Percentiles rank a stretch among this genome's conserved stretches.
phyloP scores from a whole-genome alignment of 2,329 filamentous ascomycete species.

The Shiraia sp. region DNA sequence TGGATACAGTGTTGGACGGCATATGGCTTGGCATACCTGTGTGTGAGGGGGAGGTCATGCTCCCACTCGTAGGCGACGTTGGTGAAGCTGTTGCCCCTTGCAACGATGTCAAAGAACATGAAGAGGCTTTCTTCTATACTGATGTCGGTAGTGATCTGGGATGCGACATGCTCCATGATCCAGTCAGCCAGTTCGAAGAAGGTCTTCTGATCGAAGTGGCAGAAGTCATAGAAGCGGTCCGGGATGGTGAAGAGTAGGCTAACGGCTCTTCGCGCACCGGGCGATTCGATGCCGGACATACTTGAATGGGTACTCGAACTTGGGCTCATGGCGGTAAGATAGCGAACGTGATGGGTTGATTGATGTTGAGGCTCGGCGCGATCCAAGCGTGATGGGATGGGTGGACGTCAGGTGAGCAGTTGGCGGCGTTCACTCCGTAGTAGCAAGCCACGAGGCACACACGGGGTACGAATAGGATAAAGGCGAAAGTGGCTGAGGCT shows the following conservation, averaged over 20 bases:
- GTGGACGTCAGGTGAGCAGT: slow-evolving; percentile 5
- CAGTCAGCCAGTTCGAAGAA: slow-evolving; percentile 45
- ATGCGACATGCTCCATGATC: slow-evolving; percentile 39
- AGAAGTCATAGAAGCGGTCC: slow-evolving; percentile 43
- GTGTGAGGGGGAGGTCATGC: slow-evolving; percentile 41
- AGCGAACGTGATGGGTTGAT: slow-evolving; percentile 3
- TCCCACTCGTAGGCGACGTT: slow-evolving; percentile 38
- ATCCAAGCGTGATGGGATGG: slow-evolving; percentile 2
- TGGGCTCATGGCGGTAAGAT: background rate
- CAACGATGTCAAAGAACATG: slow-evolving; percentile 44
- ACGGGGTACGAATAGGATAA: no score
- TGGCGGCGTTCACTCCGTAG: background rate
- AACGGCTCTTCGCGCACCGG: slow-evolving; percentile 36
- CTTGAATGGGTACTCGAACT: slow-evolving; percentile 9
- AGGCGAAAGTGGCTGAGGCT: no score
- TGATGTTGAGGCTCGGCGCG: slow-evolving; percentile 1
- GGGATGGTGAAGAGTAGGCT: slow-evolving; percentile 41
- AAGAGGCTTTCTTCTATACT: slow-evolving; percentile 44
- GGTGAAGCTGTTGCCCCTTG: slow-evolving; percentile 42
- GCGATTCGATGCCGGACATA: slow-evolving; percentile 20
- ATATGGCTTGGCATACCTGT: slow-evolving; percentile 31
- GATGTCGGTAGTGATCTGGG: slow-evolving; percentile 32
- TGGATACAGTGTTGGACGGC: slow-evolving; percentile 2
- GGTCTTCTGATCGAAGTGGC: slow-evolving; percentile 44
- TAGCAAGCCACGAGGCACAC: background rate